Conservation (phyloP, 2,329 filamentous ascomycete species). For the Cordyceps pruinosa region DNA sequence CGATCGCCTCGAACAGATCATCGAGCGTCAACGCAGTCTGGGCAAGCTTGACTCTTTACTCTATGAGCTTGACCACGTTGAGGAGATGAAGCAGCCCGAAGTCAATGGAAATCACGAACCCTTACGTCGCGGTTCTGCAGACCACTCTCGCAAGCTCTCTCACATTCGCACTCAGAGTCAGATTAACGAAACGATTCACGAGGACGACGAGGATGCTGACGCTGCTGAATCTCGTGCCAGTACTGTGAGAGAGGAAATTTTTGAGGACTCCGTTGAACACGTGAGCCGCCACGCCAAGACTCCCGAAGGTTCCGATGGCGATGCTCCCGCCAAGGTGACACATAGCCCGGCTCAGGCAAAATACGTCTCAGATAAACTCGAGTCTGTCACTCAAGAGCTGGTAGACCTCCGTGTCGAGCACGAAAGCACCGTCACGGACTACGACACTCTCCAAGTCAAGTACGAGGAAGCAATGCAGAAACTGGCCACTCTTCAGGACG, state of each 20-base stretch:
- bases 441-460: slow-evolving; percentile 73
- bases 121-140: slow-evolving; percentile 35
- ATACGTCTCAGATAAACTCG: slow-evolving; percentile 87
- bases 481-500: slow-evolving; percentile 78
- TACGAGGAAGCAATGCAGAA: slow-evolving; percentile 84
- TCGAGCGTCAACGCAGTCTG: slow-evolving; percentile 89
- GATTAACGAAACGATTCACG: slow-evolving; percentile 47
- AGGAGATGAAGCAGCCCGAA: slow-evolving; percentile 44
- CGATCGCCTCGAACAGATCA: slow-evolving; percentile 85
- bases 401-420: slow-evolving; percentile 87
- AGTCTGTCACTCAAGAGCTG: slow-evolving; percentile 84
- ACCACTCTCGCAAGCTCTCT: slow-evolving; percentile 45
- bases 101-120: slow-evolving; percentile 27
- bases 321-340: slow-evolving; percentile 47
- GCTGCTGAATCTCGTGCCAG: slow-evolving; percentile 20
- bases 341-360: slow-evolving; percentile 73
- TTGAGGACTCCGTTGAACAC: slow-evolving; percentile 10
- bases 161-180: slow-evolving; percentile 46
- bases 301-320: slow-evolving; percentile 17
- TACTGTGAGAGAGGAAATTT: slow-evolving; percentile 29
- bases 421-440: slow-evolving; percentile 74
- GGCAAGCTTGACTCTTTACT: slow-evolving; percentile 91
- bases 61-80: slow-evolving; percentile 77
- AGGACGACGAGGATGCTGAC: slow-evolving; percentile 41
- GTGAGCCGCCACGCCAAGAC: neutral